Evolutionary conservation across 2,329 filamentous ascomycete species (phyloP), one percentile per base, ranked within the genome.

Genomic region (Penicillium sp.): DNA sequence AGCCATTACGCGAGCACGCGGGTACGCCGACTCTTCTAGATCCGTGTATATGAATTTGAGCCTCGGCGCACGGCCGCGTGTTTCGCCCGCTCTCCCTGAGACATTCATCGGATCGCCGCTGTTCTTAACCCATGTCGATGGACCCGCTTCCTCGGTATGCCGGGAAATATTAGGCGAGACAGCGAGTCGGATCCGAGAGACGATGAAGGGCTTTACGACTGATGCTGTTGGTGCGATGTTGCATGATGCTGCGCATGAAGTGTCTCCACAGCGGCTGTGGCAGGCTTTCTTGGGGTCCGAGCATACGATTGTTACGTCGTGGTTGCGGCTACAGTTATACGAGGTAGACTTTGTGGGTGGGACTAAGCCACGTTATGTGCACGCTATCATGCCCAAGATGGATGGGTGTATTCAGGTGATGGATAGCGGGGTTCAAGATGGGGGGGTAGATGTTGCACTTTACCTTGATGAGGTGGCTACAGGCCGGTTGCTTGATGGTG

Each of bases 181-280:
- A 55, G 61, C 7, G 42, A 52, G 14, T 26, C 53, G 46, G 26
- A 75, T 81, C 22, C 68, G 77, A 3, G 17, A 59, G 1, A 74
- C 67, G 8, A 61, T 80, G 42, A 50, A 61, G 4, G 61, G 25
- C 1, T 79, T 79, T 55, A 75, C 72, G 0, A 67, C 71, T 0
- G 68, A 70, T 5, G 70, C 71, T 0, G 62, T 82, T 2, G 70
- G 67, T 0, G 73, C 75, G 4, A 64, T 75, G 33, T 61, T 82
- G 3, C 75, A 81, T 52, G 75, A 78, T 46, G 69, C 70, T 10
- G 75, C 76, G 3, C 67, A 75, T 52, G 78, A 81, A 60, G 59
- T 71, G 11, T 72, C 72, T 11, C 78, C 80, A 0, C 78, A 81
- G 64, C 69, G 79, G 6, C 57, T 81, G 16, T 82, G 79, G 80